Base-by-base conservation (phyloP, 345 rosid genomes). In the Eucalyptus leucophloia region DNA sequence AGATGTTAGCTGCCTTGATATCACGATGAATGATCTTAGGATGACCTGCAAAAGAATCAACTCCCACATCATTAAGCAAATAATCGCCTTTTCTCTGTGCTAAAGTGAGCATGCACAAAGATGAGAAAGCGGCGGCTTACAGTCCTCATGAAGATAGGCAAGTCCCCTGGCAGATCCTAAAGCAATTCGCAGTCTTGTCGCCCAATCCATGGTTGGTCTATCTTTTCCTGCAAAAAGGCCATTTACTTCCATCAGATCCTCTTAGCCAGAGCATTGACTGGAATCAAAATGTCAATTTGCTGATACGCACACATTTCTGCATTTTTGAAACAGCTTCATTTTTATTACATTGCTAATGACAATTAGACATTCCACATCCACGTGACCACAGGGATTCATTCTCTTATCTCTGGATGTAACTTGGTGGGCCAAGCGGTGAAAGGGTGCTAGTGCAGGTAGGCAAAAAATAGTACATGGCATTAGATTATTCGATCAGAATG, bases 131-230 rank as follows among this genome's bases (percentile, higher is more conserved):
- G 47, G 87, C 28, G 65, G 89, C 97, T 92, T 92, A 96, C 99
- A 98, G 91, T 98, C 99, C 96, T 98, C 99, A 86, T 98, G 99
- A 88, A 98, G 96, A 91, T 98, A 98, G 12, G 99, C 98, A 67
- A 98, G 95, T 88, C 99, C 99, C 92, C 94, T 98, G 9, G 99
- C 98, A 91, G 99, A 94, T 47, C 99, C 99, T 92, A 96, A 88
- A 12, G 99, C 99, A 89, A 97, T 96, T 92, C 89, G 96, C 89
- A 95, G 90, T 88, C 99, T 95, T 6, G 98, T 93, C 5, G 92
- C 87, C 97, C 97, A 97, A 86, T 94, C 96, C 97, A 96, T 95
- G 10, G 94, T 91, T n/a, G 98, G 99, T 9, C 94, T 93, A 77
- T 94, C 97, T 62, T 93, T 93, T 21, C 93, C 99, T 96, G 94